Evolutionary conservation across 2,329 filamentous ascomycete species (phyloP).

Genomic region (Penicillium sp.): DNA sequence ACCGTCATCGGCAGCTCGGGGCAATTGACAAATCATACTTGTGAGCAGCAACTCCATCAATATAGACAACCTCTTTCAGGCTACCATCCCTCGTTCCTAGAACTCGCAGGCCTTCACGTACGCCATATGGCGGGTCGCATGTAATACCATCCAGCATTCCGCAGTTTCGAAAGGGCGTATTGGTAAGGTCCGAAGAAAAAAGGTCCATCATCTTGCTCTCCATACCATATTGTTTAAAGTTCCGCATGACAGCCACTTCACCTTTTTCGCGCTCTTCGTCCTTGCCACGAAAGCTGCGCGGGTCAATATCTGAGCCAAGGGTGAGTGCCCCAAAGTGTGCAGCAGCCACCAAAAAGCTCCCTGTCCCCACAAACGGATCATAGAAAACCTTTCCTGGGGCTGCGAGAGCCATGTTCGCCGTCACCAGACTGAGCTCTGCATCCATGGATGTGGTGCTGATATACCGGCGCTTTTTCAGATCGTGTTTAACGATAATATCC

Average conservation of each 20-base stretch:
- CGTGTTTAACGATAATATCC: slow-evolving; percentile 72
- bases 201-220: slow-evolving; percentile 70
- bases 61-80: slow-evolving; percentile 60
- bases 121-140: slow-evolving; percentile 94
- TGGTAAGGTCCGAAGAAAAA: slow-evolving; percentile 85
- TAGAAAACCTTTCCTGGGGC: slow-evolving; percentile 84
- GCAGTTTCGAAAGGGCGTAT: slow-evolving; percentile 70
- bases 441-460: slow-evolving; percentile 99
- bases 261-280: slow-evolving; percentile 51
- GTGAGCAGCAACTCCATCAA: slow-evolving; percentile 72
- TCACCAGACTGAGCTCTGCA: slow-evolving; percentile 86
- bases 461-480: slow-evolving; percentile 90
- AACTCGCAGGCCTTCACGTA: slow-evolving; percentile 88
- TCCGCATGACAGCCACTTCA: slow-evolving; percentile 59
- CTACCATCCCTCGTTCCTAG: slow-evolving; percentile 72
- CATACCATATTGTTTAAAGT: slow-evolving; percentile 84
- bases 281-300: slow-evolving; percentile 77
- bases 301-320: slow-evolving; percentile 92
- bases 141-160: slow-evolving; percentile 85
- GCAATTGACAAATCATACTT: slow-evolving; percentile 54
- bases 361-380: slow-evolving; percentile 94
- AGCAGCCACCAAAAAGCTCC: slow-evolving; percentile 87
- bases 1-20: no score
- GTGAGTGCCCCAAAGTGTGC: slow-evolving; percentile 85
- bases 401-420: slow-evolving; percentile 86